Base-by-base conservation (phyloP, 306 rosid species). In the Luffa aegyptiaca region DNA sequence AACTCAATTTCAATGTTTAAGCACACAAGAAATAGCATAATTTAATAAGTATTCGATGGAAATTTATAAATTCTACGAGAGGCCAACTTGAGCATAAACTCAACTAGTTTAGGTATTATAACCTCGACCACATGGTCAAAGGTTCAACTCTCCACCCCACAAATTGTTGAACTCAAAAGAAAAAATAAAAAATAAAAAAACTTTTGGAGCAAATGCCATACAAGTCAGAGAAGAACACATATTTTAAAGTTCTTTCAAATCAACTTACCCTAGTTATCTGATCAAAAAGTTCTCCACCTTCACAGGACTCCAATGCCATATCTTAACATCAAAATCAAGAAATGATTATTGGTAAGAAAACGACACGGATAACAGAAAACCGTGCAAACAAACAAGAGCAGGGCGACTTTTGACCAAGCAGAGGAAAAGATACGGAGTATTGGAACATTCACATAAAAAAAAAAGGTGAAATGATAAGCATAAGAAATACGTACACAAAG, bases 251-350 rank as follows among this genome's bases (percentile, higher is more conserved):
- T 79, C 45, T 26, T 41, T 53, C 51, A 51, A 21, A 58, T 63
- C 79, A 80, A 85, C 97, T 90, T 88, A 96, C 99, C 96, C 98
- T 92, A 82, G 91, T 90, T 86, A 96, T 96, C 87, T 93, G 99
- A 84, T 96, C 99, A 88, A 96, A 96, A 81, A 96, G 99, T 70
- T 96, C 99, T 83, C 99, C 99, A 49, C 99, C 99, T 90, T 96
- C 99, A 82, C 99, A 96, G 81, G 99, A 96, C 82, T 96, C 99
- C 82, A 96, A 94, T 75, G 98, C 99, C 99, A 96, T 96, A 82
- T 96, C 99, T 96, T 88, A 90, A 82, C 48, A 75, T 17, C 62
- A 41, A 56, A 86, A 83, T 51, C 79, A 33, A 79, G 57, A 87
- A 84, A 85, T 16, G 62, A 59, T 61, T 52, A 75, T 75, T 18